Evolutionary conservation across 331 rosid genomes (phyloP).

Genomic region (Telfairia occidentalis): DNA sequence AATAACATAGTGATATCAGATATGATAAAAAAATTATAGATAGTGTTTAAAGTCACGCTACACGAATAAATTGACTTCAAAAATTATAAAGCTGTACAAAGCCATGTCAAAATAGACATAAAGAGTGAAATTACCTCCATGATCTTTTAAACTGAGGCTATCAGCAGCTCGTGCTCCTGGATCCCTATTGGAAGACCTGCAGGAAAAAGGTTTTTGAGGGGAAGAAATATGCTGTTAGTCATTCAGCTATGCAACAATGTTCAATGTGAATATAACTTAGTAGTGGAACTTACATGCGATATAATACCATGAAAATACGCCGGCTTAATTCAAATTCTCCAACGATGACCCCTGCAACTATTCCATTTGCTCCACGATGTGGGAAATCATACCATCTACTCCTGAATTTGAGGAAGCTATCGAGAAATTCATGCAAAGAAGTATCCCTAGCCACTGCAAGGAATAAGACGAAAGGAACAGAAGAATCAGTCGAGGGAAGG

Average conservation of each 20-base stretch:
- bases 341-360: constrained; percentile 81
- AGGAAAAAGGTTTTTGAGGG: constrained; percentile 8
- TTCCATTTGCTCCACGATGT: constrained; percentile 58
- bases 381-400: constrained; percentile 96
- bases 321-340: constrained; percentile 80
- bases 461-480: background rate
- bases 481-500: background rate
- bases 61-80: background rate
- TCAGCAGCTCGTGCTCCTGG: constrained; percentile 70
- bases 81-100: background rate
- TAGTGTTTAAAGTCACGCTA: background rate
- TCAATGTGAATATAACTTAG: background rate
- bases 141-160: constrained; percentile 60
- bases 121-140: constrained; percentile 54
- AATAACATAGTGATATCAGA: background rate
- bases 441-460: constrained; percentile 68
- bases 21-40: background rate
- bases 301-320: constrained; percentile 79
- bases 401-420: constrained; percentile 78
- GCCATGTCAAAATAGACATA: constrained; percentile 13
- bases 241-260: background rate
- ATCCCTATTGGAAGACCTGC: constrained; percentile 84
- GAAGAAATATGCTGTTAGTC: background rate
- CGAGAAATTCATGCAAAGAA: constrained; percentile 79
- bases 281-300: constrained; percentile 68